Conservation (phyloP, 2,329 filamentous ascomycete species). For the Exophiala spinifera region DNA sequence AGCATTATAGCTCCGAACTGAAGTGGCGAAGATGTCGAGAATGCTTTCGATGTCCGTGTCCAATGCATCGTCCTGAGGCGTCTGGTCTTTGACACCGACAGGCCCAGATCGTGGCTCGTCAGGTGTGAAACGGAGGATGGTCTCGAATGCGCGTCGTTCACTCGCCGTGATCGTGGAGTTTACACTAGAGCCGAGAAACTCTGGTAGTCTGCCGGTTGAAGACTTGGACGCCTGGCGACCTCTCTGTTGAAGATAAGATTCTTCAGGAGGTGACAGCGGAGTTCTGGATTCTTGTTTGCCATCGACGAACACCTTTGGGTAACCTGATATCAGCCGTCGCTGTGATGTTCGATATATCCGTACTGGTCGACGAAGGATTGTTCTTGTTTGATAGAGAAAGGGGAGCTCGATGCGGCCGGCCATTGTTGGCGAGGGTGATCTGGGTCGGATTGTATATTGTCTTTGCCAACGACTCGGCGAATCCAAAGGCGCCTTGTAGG, state of each 20-base stretch:
- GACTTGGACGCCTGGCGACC: conserved; percentile 4
- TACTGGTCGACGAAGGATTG: conserved; percentile 11
- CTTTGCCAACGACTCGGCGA: no score
- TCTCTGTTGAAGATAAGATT: conserved; percentile 11
- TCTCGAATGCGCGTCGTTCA: conserved; percentile 25
- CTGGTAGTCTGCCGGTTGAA: background rate
- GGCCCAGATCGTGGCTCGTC: conserved; percentile 8
- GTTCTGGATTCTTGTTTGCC: background rate
- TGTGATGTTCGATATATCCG: background rate
- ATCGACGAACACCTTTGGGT: background rate
- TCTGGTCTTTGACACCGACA: background rate
- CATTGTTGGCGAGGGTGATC: conserved; percentile 4
- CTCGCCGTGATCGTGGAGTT: conserved; percentile 23
- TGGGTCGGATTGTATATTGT: no score
- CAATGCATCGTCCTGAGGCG: conserved; percentile 2
- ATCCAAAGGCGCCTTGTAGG: no score
- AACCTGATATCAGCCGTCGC: background rate
- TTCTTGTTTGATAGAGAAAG: conserved; percentile 27
- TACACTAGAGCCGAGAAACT: conserved; percentile 1
- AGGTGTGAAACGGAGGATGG: conserved; percentile 16
- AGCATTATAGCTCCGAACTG: conserved; percentile 4
- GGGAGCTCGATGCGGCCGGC: conserved; percentile 15
- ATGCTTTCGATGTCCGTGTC: conserved; percentile 19
- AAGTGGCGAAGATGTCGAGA: conserved; percentile 15
- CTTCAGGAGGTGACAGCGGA: background rate